Base-by-base conservation (phyloP, 2,329 filamentous ascomycete genomes). In the Parastagonospora nodorum region DNA sequence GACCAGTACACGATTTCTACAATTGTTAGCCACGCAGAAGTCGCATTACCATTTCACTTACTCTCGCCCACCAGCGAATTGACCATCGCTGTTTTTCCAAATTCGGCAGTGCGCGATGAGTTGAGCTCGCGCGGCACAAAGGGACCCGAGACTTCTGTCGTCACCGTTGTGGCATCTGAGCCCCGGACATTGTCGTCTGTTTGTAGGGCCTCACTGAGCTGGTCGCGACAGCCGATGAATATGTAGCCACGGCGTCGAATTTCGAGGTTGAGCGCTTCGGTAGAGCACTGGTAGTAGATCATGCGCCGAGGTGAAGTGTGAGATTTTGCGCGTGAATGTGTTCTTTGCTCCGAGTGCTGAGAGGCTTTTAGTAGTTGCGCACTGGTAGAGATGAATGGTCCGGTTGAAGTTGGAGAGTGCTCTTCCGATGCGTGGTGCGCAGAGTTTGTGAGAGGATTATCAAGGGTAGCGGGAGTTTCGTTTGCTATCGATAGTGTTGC, bases 1-100 rank as follows among this genome's bases (percentile, higher is more conserved):
- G 50, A 59, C 66, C 64, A 71, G 38, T 63, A 55, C 6, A 61
- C 32, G 31, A 68, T 67, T 16, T 48, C 66, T 69, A 35, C 5
- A 7, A 9, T 27, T 9, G 42, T 57, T 16, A 55, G 42, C 45
- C 14, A 30, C 11, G 27, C 1, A 12, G 7, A 11, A 11, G 31
- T 19, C 6, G 6, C 24, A 2, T 11, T 6, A 27, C 12, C 1
- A 41, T 19, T 42, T 59, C n/a, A 24, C 19, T 3, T 39, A 67
- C 66, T 54, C 32, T 68, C 56, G n/a, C 57, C 57, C 6, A 61
- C 51, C 1, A 68, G 46, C 24, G 58, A 31, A 12, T 33, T 45
- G 4, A 55, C 58, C 8, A 44, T 28, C 2, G 49, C 15, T 2
- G 53, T 45, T 8, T 45, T 31, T 8, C 53, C 61, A 43, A 55